These are phyloP conservation scores for Panicum virgatum DNA, from an alignment of 202 grass and related monocot genomes.

Conservation along the genomic window DNA sequence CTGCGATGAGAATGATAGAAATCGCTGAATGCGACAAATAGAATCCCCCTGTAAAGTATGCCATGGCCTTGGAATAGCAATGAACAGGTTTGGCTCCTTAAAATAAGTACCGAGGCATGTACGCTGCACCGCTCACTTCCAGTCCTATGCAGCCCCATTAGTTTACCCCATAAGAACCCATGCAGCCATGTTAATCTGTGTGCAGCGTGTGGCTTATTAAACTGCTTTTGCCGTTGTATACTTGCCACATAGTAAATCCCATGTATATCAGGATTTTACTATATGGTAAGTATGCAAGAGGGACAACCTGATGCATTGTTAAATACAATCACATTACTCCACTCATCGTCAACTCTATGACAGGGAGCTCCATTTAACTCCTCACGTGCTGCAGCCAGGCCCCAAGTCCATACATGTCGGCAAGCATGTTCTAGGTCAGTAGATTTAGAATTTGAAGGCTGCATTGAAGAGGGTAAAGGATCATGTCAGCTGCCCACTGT, in stretches of 20 bases:
- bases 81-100: not conserved
- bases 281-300: conserved; percentile 3
- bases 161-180: not conserved
- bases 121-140: not conserved
- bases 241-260: not conserved
- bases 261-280: conserved; percentile 16
- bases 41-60: conserved; percentile 11
- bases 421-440: conserved; percentile 34
- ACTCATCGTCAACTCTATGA: conserved; percentile 43
- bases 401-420: conserved; percentile 46
- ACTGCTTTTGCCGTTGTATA: not conserved
- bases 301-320: conserved; percentile 22
- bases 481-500: conserved; percentile 23
- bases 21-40: too few relatives aligned
- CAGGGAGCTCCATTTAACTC: conserved; percentile 33
- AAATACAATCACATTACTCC: conserved; percentile 11
- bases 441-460: conserved; percentile 28
- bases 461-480: conserved; percentile 29
- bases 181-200: not conserved
- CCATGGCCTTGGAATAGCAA: conserved; percentile 17
- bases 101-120: conserved; percentile 9
- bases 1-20: too few relatives aligned
- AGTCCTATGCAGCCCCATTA: conserved; percentile 28
- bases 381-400: conserved; percentile 34
- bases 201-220: not conserved